Evolutionary conservation across 2,329 filamentous ascomycete genomes (phyloP), one percentile per base, ranked within the genome.

Genomic region (Keithomyces neogunnii): DNA sequence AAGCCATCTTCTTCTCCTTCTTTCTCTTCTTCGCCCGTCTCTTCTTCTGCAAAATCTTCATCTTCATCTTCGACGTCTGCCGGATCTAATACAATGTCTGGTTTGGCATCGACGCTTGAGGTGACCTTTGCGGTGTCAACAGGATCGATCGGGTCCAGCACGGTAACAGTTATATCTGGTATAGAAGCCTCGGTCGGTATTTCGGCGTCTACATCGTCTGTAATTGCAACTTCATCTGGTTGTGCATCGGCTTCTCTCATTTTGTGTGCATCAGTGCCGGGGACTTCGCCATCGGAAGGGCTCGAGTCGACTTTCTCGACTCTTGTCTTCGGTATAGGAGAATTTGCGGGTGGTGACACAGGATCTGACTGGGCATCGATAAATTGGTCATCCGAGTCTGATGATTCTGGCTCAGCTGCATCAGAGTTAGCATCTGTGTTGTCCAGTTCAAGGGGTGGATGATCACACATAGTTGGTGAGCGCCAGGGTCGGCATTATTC

Each of bases 301-400:
- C 62, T 60, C 57, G 80, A 71, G 60, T 80, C 76, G 52, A 82
- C 71, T 66, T 75, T 80, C 62, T 84, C 79, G 35, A 83, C 73
- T 50, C 78, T 69, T 29, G 78, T 81, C 55, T 71, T 75, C n/a
- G 80, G 81, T 50, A 82, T 75, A 26, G 80, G 77, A 11, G 77
- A 78, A 55, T 63, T 66, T 40, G 65, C 60, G 5, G 65, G 68
- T 7, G 68, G 71, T 62, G 66, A 77, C 57, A 60, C 66, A 52
- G 62, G 71, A 51, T 66, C 75, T 35, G 81, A 83, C 50, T 78
- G 78, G 35, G 83, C 82, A 63, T 86, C 83, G 48, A 80, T 85
- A 66, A 84, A 86, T 67, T 86, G 83, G 58, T 86, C 83, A 45
- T 86, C 83, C 31, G 81, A 84, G 55, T 85, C 83, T 47, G 82